Evolutionary conservation across 108 stramenopile genomes (phyloP), one percentile per base, ranked within the genome.

Genomic region (Asterionellopsis glacialis): DNA sequence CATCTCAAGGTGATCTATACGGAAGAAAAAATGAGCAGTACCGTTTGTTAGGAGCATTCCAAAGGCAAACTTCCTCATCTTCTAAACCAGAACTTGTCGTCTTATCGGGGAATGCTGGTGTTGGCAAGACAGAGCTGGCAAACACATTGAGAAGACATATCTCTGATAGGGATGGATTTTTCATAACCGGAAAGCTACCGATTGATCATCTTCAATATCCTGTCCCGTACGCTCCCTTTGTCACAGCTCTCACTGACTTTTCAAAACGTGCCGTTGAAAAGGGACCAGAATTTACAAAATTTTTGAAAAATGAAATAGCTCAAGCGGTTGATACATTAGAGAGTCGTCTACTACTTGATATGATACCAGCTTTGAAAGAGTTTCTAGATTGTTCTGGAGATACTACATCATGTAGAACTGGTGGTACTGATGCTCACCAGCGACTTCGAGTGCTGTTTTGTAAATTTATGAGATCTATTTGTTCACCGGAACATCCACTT

Each of bases 211-310:
- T 33, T 33, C 5, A 33, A 33, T 33, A 33, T 7, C 33, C 33
- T 33, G 28, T 28, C 38, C 68, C 68, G n/a, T 69, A 58, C 53
- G 68, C 53, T 11, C 67, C 67, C 4, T 68, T 68, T 56, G 57
- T 68, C 5, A 12, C 48, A 38, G 67, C 67, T 28, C 47, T 68
- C 3, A n/a, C 49, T 0, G 16, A 58, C 19, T 52, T 50, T 22
- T 27, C 57, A 0, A 15, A 28, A 14, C 11, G 7, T 19, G 28
- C 57, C 15, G 4, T 59, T 7, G 23, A 41, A 22, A 21, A 47
- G 21, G 25, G n/a, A 3, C 9, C 22, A 22, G 25, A 54, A 5
- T 15, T 26, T 54, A 3, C 22, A 15, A 5, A 22, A 3, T n/a
- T 3, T 21, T 10, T 54, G 11, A 18, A 7, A 11, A 18, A 23